Percentiles rank a stretch among this genome's conserved stretches.
These are phyloP conservation scores for Plasmodium vivax DNA, from an alignment of 169 alveolate species.

Conservation along the genomic window DNA sequence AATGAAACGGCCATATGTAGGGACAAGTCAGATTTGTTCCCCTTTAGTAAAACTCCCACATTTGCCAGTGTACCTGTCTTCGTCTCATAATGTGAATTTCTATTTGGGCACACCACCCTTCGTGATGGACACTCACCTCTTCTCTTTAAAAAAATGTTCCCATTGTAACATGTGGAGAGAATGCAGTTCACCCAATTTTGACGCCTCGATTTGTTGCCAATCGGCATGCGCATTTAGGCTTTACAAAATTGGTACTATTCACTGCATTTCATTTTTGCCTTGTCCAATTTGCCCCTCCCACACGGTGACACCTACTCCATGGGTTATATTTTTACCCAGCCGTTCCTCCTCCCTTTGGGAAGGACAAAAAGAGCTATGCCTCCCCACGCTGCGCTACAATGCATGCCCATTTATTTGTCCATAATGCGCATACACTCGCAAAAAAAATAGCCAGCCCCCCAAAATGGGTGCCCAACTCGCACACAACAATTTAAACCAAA, in stretches of 20 bases:
- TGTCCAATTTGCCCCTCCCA: background rate
- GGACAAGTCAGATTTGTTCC: background rate
- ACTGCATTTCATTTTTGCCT: background rate
- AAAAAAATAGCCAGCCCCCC: background rate
- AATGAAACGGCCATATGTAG: background rate
- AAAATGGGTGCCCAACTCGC: background rate
- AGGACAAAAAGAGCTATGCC: background rate
- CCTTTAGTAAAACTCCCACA: background rate
- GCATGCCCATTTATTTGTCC: background rate
- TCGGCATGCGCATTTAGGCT: background rate
- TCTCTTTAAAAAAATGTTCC: background rate
- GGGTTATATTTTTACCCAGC: background rate
- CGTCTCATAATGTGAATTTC: background rate
- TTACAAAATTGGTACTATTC: background rate
- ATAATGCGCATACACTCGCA: background rate
- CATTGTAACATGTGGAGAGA: background rate
- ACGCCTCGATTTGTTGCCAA: background rate
- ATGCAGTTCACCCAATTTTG: background rate
- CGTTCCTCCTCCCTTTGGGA: background rate
- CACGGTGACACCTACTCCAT: background rate
- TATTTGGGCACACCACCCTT: background rate
- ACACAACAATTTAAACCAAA: background rate
- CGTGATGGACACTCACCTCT: background rate
- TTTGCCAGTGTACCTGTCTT: background rate
- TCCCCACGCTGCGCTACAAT: background rate